Evolutionary conservation across 164 flowering plant genomes (phyloP).

Genomic region (Magnolia officinalis): DNA sequence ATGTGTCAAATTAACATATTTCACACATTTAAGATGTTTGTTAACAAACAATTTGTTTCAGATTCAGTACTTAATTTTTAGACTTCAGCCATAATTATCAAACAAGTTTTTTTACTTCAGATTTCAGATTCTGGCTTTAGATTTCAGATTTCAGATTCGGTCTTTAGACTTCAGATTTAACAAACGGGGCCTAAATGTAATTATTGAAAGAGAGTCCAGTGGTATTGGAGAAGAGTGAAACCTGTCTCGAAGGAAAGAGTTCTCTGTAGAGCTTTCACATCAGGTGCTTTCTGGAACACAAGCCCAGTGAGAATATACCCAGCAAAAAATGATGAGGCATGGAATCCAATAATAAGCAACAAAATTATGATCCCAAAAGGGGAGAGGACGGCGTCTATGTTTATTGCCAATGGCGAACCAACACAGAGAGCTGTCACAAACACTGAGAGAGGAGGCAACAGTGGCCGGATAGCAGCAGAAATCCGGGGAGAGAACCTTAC

Average conservation of each 20-base stretch:
- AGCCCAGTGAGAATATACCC: constrained; percentile 67
- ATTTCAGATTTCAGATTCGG: no score
- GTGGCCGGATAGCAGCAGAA: constrained; percentile 67
- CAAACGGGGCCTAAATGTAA: no score
- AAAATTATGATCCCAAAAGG: constrained; percentile 71
- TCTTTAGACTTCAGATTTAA: no score
- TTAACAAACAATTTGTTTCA: no score
- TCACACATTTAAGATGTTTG: no score
- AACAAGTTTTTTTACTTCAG: no score
- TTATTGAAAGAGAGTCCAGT: not conserved
- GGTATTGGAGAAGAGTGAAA: constrained; percentile 18
- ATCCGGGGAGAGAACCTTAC: constrained; percentile 67
- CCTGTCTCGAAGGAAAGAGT: constrained; percentile 94
- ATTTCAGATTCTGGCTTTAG: no score
- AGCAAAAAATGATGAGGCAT: constrained; percentile 64
- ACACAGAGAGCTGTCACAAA: constrained; percentile 88
- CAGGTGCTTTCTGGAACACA: constrained; percentile 51
- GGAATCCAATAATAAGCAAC: constrained; percentile 67
- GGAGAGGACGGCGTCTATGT: constrained; percentile 66
- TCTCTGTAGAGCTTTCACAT: constrained; percentile 77
- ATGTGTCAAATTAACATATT: no score
- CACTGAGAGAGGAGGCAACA: constrained; percentile 85
- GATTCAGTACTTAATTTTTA: no score
- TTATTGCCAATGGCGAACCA: constrained; percentile 93
- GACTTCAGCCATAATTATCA: no score